Evolutionary conservation across 2,329 filamentous ascomycete species (phyloP).

Genomic region (Aspergillus sp.): DNA sequence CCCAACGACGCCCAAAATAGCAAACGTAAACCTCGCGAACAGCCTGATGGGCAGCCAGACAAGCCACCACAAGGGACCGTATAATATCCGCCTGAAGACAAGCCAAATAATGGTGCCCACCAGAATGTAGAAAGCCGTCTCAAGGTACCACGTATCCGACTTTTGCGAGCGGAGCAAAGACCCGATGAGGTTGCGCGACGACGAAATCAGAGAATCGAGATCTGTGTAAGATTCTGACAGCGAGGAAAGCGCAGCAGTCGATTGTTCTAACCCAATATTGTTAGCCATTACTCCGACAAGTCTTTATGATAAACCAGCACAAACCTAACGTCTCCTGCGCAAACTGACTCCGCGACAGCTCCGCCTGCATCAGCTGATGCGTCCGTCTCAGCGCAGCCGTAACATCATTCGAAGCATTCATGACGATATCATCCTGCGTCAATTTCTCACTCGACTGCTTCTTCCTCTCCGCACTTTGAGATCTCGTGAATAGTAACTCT

Average conservation of each 20-base stretch:
- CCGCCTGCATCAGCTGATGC: slow-evolving; percentile 80
- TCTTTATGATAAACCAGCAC: slow-evolving; percentile 9
- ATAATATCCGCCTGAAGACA: slow-evolving; percentile 78
- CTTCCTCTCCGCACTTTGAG: slow-evolving; percentile 30
- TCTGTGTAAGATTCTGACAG: slow-evolving; percentile 79
- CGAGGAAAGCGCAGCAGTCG: slow-evolving; percentile 76
- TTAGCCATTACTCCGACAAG: neutral
- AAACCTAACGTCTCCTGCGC: slow-evolving; percentile 76
- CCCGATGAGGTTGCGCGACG: slow-evolving; percentile 72
- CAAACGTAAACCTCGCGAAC: slow-evolving; percentile 60
- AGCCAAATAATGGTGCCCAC: slow-evolving; percentile 79
- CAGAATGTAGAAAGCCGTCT: slow-evolving; percentile 83
- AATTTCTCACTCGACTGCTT: slow-evolving; percentile 50
- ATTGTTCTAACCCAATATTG: slow-evolving; percentile 57
- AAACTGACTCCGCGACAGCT: slow-evolving; percentile 83
- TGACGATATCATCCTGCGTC: slow-evolving; percentile 70
- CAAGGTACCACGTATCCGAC: slow-evolving; percentile 96
- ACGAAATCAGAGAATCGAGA: slow-evolving; percentile 74
- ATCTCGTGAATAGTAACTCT: slow-evolving; percentile 68
- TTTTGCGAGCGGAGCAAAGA: slow-evolving; percentile 86
- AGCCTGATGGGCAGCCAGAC: slow-evolving; percentile 78
- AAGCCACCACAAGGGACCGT: slow-evolving; percentile 88
- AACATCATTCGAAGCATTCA: slow-evolving; percentile 78
- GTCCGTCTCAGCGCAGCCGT: slow-evolving; percentile 81
- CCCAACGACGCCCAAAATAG: slow-evolving; percentile 57